Percentiles rank a stretch among this genome's conserved stretches.
phyloP scores from a whole-genome alignment of 2,329 filamentous ascomycete genomes.

The Aspergillus cejpii region DNA sequence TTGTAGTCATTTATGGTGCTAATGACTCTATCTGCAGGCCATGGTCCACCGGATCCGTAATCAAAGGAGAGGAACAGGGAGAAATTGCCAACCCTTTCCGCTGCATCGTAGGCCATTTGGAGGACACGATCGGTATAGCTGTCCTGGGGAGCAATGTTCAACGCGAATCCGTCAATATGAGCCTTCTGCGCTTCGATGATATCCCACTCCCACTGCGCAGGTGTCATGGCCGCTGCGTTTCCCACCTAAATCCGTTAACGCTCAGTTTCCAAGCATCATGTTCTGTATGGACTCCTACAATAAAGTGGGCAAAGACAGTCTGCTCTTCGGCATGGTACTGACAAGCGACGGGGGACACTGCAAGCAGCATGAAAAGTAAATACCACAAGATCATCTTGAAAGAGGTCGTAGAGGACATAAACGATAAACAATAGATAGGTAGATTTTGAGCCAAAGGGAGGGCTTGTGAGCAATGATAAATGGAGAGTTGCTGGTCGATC shows the following conservation, averaged over 20 bases:
- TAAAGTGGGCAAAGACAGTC: constrained; percentile 33
- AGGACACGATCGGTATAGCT: constrained; percentile 25
- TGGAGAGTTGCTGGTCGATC: too few relatives aligned
- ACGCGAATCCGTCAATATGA: constrained; percentile 30
- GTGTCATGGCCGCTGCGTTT: constrained; percentile 22
- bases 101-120: constrained; percentile 25
- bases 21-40: constrained; percentile 25
- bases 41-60: constrained; percentile 27
- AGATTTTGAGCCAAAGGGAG: too few relatives aligned
- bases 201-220: constrained; percentile 22
- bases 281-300: constrained; percentile 20
- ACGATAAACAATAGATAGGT: neutral
- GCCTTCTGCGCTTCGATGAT: constrained; percentile 25
- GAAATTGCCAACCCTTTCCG: constrained; percentile 25
- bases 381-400: constrained; percentile 12
- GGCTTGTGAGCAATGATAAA: too few relatives aligned
- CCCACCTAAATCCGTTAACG: constrained; percentile 17
- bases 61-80: constrained; percentile 33
- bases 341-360: constrained; percentile 5
- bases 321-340: constrained; percentile 15
- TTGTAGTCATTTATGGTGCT: constrained; percentile 24
- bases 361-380: constrained; percentile 11
- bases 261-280: neutral
- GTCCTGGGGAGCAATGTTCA: constrained; percentile 31
- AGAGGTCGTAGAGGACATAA: neutral